These are phyloP conservation scores for Skeletonema tropicum DNA, from an alignment of 108 stramenopile species.

Conservation along the genomic window DNA sequence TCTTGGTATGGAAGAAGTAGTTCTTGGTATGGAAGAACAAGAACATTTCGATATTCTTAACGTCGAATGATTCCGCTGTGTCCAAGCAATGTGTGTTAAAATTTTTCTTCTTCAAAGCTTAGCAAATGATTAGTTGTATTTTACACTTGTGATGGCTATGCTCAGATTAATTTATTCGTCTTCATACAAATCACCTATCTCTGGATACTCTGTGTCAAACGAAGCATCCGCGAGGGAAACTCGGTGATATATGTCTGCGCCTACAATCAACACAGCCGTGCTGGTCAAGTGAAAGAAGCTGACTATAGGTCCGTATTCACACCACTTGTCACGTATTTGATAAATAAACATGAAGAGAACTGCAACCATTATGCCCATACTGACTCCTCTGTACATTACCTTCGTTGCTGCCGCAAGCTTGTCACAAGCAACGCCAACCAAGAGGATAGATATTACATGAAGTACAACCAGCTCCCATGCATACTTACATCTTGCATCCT, in stretches of 20 bases:
- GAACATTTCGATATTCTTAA: too few species aligned
- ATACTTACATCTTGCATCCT: conserved; percentile 62
- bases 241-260: conserved; percentile 85
- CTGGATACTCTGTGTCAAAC: conserved; percentile 85
- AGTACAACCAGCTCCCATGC: conserved; percentile 55
- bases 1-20: too few species aligned
- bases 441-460: conserved; percentile 74
- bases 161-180: conserved; percentile 35
- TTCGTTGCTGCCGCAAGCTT: conserved; percentile 70
- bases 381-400: conserved; percentile 83
- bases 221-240: conserved; percentile 67
- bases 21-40: too few species aligned
- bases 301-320: conserved; percentile 71
- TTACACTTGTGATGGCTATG: neutral
- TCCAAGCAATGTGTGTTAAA: neutral
- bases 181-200: conserved; percentile 70
- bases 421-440: conserved; percentile 81
- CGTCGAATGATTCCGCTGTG: neutral
- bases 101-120: neutral
- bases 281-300: conserved; percentile 72
- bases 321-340: conserved; percentile 68
- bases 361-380: conserved; percentile 78
- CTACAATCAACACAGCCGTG: conserved; percentile 68
- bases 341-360: conserved; percentile 73
- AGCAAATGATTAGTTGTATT: neutral